A percentile compares a stretch with the other conserved stretches of the same genome.
Conservation (phyloP, 2,329 filamentous ascomycete species). For the Hymenoscyphus linearis region DNA sequence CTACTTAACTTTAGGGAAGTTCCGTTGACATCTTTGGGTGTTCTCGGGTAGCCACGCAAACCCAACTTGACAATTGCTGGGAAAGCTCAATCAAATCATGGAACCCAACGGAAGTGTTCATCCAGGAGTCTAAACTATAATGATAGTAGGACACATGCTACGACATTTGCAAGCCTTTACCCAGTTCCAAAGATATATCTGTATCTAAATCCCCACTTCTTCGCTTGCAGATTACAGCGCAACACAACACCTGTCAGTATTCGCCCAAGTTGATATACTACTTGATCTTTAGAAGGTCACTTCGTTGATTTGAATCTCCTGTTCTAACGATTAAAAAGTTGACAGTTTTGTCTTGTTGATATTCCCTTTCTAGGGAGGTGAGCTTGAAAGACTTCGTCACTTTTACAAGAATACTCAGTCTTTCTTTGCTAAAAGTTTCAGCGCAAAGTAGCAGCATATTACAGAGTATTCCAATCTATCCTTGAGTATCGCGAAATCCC, state of each 20-base stretch:
- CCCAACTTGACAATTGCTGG: too few relatives aligned
- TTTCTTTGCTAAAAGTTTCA: conserved; percentile 2
- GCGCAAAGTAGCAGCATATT: conserved; percentile 25
- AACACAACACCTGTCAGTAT: background rate
- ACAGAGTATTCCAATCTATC: conserved; percentile 26
- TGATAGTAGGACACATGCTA: background rate
- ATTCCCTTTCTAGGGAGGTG: too few relatives aligned
- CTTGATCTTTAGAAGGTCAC: background rate
- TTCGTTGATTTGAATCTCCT: background rate
- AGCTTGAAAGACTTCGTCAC: too few relatives aligned
- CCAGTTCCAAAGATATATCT: background rate
- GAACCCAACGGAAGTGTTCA: background rate
- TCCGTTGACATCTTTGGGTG: too few relatives aligned
- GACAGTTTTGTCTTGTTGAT: background rate
- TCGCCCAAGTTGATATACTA: background rate
- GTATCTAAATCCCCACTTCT: background rate
- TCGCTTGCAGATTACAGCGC: background rate
- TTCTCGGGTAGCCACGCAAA: too few relatives aligned
- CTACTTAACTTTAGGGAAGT: too few relatives aligned
- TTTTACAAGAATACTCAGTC: too few relatives aligned
- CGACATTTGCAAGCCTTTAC: background rate
- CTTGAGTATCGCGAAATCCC: conserved; percentile 23
- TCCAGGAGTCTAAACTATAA: background rate
- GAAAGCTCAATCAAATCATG: too few relatives aligned
- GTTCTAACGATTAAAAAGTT: background rate